A percentile compares a stretch with the other conserved stretches of the same genome.
phyloP scores from a whole-genome alignment of 1,284 basidiomycete genomes.

The Jaminaea rosea region DNA sequence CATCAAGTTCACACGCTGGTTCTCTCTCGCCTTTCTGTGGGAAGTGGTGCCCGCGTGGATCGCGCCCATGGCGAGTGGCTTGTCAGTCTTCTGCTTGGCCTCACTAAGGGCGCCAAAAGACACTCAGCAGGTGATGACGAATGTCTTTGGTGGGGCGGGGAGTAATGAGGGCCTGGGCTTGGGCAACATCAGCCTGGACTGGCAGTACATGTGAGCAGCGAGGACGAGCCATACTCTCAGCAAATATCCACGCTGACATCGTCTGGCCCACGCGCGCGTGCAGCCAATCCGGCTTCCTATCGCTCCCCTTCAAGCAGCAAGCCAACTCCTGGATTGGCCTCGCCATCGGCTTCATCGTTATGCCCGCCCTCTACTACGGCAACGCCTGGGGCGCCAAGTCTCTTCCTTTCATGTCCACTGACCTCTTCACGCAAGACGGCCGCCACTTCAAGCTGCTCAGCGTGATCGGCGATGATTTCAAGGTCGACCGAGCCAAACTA shows the following conservation, averaged over 20 bases:
- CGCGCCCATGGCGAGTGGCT: conserved; percentile 35
- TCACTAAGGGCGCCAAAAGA: conserved; percentile 50
- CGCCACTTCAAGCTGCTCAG: conserved; percentile 51
- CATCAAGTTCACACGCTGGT: conserved; percentile 57
- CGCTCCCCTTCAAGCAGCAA: conserved; percentile 38
- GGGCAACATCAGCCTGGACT: conserved; percentile 13
- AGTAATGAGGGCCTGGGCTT: conserved; percentile 29
- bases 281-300: conserved; percentile 22
- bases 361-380: conserved; percentile 36
- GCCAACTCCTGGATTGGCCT: conserved; percentile 32
- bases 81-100: conserved; percentile 50
- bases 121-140: conserved; percentile 18
- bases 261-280: conserved; percentile 18
- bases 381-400: conserved; percentile 18
- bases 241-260: no score
- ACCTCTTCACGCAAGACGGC: conserved; percentile 13
- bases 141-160: conserved; percentile 40
- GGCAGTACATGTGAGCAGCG: conserved; percentile 45
- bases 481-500: conserved; percentile 24
- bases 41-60: conserved; percentile 52
- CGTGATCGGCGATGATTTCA: conserved; percentile 18
- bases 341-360: conserved; percentile 24
- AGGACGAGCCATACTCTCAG: no score
- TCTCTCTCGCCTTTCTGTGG: conserved; percentile 12
- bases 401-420: conserved; percentile 23